phyloP scores from a whole-genome alignment of 176 grass and related monocot species.

The Eragrostis nindensis region DNA sequence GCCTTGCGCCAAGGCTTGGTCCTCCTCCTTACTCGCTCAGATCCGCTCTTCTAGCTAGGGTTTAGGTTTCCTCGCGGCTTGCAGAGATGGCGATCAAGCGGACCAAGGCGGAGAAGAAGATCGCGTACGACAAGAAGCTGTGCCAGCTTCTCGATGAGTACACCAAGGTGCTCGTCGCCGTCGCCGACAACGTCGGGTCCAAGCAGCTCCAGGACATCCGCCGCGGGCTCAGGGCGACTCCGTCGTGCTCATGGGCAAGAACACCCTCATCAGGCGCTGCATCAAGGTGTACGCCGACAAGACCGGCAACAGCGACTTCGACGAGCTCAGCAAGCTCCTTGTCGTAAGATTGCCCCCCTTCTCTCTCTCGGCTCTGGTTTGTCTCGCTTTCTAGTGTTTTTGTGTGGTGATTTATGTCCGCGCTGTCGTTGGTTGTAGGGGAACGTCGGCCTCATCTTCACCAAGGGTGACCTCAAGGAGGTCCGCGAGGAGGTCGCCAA shows the following conservation, averaged over 20 bases:
- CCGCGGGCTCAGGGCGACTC: constrained; percentile 77
- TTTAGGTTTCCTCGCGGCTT: neutral
- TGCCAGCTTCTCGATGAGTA: constrained; percentile 81
- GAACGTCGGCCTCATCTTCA: constrained; percentile 92
- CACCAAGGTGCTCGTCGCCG: constrained; percentile 77
- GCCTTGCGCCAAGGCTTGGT: constrained; percentile 57
- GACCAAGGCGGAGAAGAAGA: constrained; percentile 85
- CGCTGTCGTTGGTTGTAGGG: constrained; percentile 43
- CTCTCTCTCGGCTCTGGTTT: no score
- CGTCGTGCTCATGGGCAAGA: constrained; percentile 86
- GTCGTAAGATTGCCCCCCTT: constrained; percentile 37
- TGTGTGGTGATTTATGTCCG: neutral
- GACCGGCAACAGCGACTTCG: constrained; percentile 55
- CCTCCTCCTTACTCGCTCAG: constrained; percentile 30
- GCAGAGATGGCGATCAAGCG: constrained; percentile 75
- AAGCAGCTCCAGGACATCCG: constrained; percentile 86
- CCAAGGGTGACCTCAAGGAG: constrained; percentile 92
- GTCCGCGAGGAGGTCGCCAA: constrained; percentile 81
- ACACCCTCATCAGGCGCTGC: constrained; percentile 83
- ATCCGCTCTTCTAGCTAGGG: constrained; percentile 2
- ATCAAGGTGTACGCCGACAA: constrained; percentile 72
- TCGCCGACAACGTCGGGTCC: constrained; percentile 86
- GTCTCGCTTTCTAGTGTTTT: neutral
- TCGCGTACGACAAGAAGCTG: constrained; percentile 71
- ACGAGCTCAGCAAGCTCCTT: constrained; percentile 60